phyloP scores from a whole-genome alignment of 441 rosid genomes.

The Euphorbia schlechtendalii region DNA sequence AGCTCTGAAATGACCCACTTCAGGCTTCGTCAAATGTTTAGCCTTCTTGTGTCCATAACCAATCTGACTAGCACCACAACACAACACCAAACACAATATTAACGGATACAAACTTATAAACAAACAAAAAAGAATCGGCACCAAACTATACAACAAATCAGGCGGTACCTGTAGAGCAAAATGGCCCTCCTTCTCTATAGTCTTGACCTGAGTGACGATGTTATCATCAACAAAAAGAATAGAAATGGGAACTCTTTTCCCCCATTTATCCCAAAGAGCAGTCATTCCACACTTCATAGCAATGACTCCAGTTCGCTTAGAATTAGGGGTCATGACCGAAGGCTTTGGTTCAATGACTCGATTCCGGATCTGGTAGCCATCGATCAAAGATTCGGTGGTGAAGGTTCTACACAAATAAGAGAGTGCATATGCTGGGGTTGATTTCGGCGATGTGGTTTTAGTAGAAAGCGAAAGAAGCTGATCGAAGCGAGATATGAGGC shows the following conservation, averaged over 20 bases:
- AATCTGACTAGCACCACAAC: conserved; percentile 59
- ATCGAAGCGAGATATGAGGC: conserved; percentile 58
- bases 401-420: conserved; percentile 31
- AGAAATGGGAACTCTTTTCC: conserved; percentile 73
- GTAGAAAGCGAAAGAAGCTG: conserved; percentile 24
- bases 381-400: conserved; percentile 35
- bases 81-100: conserved; percentile 17
- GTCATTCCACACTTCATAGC: conserved; percentile 94
- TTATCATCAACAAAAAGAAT: conserved; percentile 94
- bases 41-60: conserved; percentile 95
- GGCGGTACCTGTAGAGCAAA: conserved; percentile 67
- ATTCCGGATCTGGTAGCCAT: conserved; percentile 28
- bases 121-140: not conserved
- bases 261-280: conserved; percentile 97
- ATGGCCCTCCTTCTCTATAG: conserved; percentile 80
- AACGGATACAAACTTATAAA: not conserved
- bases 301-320: conserved; percentile 77
- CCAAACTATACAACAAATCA: not conserved
- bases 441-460: not conserved
- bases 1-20: conserved; percentile 95
- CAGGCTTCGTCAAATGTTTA: conserved; percentile 88
- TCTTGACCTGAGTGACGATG: conserved; percentile 89
- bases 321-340: conserved; percentile 51
- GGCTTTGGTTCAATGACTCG: conserved; percentile 59
- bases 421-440: conserved; percentile 9